phyloP scores from a whole-genome alignment of 1,284 basidiomycete genomes.

The Dichomitus squalens region DNA sequence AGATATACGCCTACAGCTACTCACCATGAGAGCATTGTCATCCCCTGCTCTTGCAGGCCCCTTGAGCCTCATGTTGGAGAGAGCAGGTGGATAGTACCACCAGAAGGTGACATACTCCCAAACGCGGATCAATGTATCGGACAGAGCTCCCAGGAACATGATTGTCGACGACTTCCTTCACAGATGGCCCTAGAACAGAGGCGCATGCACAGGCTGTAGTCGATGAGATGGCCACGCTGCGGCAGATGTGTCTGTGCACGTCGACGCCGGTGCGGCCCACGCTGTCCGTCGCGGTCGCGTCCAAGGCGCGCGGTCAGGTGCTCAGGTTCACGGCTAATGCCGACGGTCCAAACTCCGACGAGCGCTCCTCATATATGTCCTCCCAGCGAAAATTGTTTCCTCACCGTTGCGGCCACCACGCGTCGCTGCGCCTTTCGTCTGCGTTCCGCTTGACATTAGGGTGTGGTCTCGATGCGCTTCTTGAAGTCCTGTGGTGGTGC shows the following conservation, averaged over 20 bases:
- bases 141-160: constrained; percentile 18
- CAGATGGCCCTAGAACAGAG: constrained; percentile 1
- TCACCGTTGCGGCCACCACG: constrained; percentile 45
- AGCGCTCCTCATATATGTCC: constrained; percentile 12
- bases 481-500: constrained; percentile 45
- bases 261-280: background rate
- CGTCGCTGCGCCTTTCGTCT: constrained; percentile 48
- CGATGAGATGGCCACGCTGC: constrained; percentile 2
- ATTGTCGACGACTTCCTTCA: constrained; percentile 4
- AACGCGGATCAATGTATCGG: constrained; percentile 26
- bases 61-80: constrained; percentile 59
- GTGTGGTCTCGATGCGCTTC: constrained; percentile 41
- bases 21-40: constrained; percentile 69
- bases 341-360: constrained; percentile 16
- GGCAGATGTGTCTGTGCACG: constrained; percentile 1
- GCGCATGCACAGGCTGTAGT: background rate
- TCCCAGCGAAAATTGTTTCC: constrained; percentile 6
- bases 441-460: constrained; percentile 61
- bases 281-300: constrained; percentile 16
- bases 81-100: constrained; percentile 41
- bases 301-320: constrained; percentile 20
- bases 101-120: constrained; percentile 22
- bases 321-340: constrained; percentile 4
- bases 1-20: constrained; percentile 8
- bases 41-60: constrained; percentile 37